Evolutionary conservation across 345 rosid species (phyloP).

Genomic region (Citrus mangshanensis): DNA sequence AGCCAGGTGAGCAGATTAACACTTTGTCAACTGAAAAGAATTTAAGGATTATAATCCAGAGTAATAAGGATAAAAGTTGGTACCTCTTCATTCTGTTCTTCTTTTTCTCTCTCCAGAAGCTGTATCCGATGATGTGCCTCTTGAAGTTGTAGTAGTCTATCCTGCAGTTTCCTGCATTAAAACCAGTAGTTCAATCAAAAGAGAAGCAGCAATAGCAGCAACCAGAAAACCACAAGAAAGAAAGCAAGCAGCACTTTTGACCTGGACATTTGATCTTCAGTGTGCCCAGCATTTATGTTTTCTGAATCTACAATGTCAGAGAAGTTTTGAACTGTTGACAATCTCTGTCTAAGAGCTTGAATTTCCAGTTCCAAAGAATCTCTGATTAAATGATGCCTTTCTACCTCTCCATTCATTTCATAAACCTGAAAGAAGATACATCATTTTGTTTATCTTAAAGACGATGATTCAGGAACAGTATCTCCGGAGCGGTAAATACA

Average conservation of each 20-base stretch:
- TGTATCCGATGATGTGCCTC: constrained; percentile 44
- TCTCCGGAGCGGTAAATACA: neutral
- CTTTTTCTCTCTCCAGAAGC: constrained; percentile 54
- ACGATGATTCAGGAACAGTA: neutral
- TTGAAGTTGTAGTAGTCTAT: constrained; percentile 44
- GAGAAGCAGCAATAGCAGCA: constrained; percentile 10
- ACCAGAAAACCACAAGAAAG: constrained; percentile 11
- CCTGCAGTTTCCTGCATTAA: constrained; percentile 34
- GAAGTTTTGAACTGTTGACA: constrained; percentile 60
- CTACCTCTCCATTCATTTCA: constrained; percentile 88
- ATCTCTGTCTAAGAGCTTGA: constrained; percentile 58
- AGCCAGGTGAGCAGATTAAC: neutral
- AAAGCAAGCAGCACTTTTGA: constrained; percentile 22
- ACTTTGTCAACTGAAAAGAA: neutral
- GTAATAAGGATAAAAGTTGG: neutral
- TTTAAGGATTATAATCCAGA: constrained; percentile 3
- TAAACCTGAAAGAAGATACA: constrained; percentile 48
- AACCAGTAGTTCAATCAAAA: constrained; percentile 10
- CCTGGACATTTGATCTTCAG: constrained; percentile 51
- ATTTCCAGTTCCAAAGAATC: constrained; percentile 77
- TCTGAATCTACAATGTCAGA: constrained; percentile 38
- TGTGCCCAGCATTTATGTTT: constrained; percentile 25
- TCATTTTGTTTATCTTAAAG: constrained; percentile 1
- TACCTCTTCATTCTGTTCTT: constrained; percentile 71
- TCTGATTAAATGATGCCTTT: constrained; percentile 60